Conservation (phyloP, 2,329 filamentous ascomycete species). For the Cladophialophora chaetospira region DNA sequence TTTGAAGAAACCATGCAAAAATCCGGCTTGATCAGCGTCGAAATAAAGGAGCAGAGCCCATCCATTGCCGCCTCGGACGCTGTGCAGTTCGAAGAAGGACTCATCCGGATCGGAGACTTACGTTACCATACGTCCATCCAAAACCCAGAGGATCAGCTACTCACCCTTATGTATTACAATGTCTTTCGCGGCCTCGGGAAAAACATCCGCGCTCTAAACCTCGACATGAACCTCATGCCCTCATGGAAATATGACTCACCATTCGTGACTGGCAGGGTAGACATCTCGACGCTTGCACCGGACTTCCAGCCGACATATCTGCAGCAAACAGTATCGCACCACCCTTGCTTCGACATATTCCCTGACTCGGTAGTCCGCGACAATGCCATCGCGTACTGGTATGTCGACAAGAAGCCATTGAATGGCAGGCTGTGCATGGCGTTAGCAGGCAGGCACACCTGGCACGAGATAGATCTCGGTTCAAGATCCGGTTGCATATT, state of each 20-base stretch:
- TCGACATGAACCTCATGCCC: conserved; percentile 9
- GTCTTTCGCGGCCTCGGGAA: conserved; percentile 39
- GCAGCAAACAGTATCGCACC: conserved; percentile 42
- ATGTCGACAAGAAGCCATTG: not conserved
- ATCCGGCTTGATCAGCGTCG: not conserved
- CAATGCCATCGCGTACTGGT: conserved; percentile 34
- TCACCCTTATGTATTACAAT: conserved; percentile 40
- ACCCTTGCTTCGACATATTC: conserved; percentile 45
- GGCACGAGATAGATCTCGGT: conserved; percentile 21
- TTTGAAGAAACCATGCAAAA: conserved; percentile 10
- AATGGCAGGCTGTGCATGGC: conserved; percentile 18
- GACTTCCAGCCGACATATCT: conserved; percentile 43
- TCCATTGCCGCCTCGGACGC: conserved; percentile 5
- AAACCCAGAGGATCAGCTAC: conserved; percentile 35
- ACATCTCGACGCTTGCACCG: conserved; percentile 30
- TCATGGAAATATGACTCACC: conserved; percentile 13
- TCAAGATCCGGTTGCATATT: conserved; percentile 33
- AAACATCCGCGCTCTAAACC: conserved; percentile 36
- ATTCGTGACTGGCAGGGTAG: conserved; percentile 14
- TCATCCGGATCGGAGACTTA: not conserved
- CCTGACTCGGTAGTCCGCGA: conserved; percentile 44
- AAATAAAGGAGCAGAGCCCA: not conserved
- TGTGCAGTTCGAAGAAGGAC: conserved; percentile 12
- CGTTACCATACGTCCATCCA: not conserved
- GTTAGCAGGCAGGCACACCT: conserved; percentile 18